A percentile compares a stretch with the other conserved stretches of the same genome.
Conservation (phyloP, 306 rosid species). For the Rosa chinensis region DNA sequence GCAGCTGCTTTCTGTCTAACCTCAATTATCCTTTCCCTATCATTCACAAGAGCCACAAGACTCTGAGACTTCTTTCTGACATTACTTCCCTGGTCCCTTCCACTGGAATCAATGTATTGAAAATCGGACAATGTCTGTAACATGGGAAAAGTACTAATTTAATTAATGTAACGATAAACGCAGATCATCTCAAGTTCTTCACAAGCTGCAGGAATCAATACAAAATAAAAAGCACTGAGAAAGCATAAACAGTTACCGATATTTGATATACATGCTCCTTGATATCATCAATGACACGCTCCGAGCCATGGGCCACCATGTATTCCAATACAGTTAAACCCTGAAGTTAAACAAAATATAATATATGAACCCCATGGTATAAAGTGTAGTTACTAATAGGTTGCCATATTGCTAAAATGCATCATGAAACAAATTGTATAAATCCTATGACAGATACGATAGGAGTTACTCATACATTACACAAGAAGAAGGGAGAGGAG, state of each 20-base stretch:
- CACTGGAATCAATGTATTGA: constrained; percentile 86
- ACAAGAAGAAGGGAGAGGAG: background rate
- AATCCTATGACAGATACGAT: background rate
- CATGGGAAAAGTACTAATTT: constrained; percentile 26
- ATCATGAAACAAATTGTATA: background rate
- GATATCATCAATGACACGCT: constrained; percentile 91
- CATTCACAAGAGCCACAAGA: constrained; percentile 80
- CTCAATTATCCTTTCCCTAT: constrained; percentile 78
- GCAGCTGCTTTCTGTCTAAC: constrained; percentile 89
- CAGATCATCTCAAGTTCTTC: constrained; percentile 12
- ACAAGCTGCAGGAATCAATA: background rate
- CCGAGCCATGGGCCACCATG: constrained; percentile 94
- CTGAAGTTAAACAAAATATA: constrained; percentile 40
- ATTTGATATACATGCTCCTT: constrained; percentile 96
- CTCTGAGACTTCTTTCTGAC: constrained; percentile 85
- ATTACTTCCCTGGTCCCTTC: constrained; percentile 93
- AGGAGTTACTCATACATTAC: background rate
- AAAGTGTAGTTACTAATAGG: background rate
- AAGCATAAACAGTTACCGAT: constrained; percentile 52
- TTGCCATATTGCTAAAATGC: background rate
- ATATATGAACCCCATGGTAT: constrained; percentile 12
- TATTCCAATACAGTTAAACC: constrained; percentile 91
- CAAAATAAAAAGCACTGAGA: constrained; percentile 1
- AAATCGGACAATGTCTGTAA: constrained; percentile 73
- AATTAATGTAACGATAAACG: constrained; percentile 20